Conservation (phyloP, 2,329 filamentous ascomycete genomes). For the Neofusicoccum laricinum region DNA sequence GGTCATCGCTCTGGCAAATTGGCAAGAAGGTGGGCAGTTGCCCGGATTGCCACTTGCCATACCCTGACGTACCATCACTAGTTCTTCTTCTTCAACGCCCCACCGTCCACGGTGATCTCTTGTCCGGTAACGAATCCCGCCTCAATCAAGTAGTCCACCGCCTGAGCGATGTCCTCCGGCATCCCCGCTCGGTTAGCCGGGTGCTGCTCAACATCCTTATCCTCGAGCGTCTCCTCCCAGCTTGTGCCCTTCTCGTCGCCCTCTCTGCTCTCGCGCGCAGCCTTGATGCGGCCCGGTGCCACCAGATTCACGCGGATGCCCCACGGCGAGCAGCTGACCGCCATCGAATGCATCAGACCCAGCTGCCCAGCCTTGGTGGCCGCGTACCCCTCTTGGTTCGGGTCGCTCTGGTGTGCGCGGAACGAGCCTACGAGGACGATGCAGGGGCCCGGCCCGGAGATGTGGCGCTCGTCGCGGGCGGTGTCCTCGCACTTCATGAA, state of each 20-base stretch:
- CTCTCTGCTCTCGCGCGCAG: conserved; percentile 45
- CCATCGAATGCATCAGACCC: conserved; percentile 39
- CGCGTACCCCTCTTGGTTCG: conserved; percentile 51
- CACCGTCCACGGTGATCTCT: conserved; percentile 38
- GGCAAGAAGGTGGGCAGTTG: too few species aligned
- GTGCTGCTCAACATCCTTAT: conserved; percentile 43
- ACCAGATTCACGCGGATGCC: conserved; percentile 34
- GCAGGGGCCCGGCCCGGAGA: conserved; percentile 39
- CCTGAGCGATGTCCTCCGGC: conserved; percentile 46
- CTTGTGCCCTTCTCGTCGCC: conserved; percentile 42
- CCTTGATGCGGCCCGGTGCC: conserved; percentile 47
- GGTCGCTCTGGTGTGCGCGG: conserved; percentile 45
- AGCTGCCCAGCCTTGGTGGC: conserved; percentile 37
- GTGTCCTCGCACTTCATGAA: conserved; percentile 41
- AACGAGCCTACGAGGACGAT: conserved; percentile 49
- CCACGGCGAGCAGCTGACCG: conserved; percentile 31
- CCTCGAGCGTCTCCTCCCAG: conserved; percentile 37
- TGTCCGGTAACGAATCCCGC: conserved; percentile 39
- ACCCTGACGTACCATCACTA: background rate
- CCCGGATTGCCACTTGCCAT: too few species aligned
- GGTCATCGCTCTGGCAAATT: too few species aligned
- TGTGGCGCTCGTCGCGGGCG: conserved; percentile 18
- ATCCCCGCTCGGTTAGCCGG: conserved; percentile 44
- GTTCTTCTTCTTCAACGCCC: conserved; percentile 34
- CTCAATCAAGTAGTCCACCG: conserved; percentile 40